phyloP scores from a whole-genome alignment of 73 alveolate species.

The Uronychia binucleata region DNA sequence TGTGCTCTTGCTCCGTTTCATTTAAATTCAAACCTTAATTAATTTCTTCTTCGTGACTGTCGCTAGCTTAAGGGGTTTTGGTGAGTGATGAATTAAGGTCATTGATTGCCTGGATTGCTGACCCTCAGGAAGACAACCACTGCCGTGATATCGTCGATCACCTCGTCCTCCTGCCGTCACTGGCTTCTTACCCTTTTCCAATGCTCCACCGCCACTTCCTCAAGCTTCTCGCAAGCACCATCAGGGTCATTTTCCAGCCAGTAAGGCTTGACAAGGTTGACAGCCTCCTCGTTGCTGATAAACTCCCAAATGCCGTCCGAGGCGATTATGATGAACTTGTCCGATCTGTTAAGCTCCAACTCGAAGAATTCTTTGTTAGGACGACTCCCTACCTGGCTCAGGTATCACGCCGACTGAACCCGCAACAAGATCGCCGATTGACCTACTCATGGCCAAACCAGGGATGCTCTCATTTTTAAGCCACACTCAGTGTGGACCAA shows the following conservation, averaged over 20 bases:
- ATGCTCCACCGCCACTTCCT: conserved; percentile 38
- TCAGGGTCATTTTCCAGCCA: conserved; percentile 60
- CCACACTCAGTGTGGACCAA: conserved; percentile 76
- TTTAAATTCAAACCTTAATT: no score
- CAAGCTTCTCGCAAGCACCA: conserved; percentile 43
- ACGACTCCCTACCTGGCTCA: conserved; percentile 34
- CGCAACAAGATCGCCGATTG: conserved; percentile 65
- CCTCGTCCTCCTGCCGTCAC: conserved; percentile 58
- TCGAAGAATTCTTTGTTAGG: conserved; percentile 26
- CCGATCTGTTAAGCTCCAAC: conserved; percentile 11
- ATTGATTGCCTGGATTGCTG: conserved; percentile 1
- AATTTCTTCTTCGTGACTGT: background rate
- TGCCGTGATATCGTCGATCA: conserved; percentile 60
- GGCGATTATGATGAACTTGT: conserved; percentile 56
- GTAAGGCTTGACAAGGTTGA: conserved; percentile 42
- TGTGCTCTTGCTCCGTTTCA: no score
- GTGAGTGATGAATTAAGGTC: background rate
- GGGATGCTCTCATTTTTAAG: conserved; percentile 59
- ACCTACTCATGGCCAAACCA: conserved; percentile 72
- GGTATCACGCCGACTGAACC: conserved; percentile 54
- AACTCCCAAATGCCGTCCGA: conserved; percentile 69
- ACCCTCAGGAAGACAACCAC: conserved; percentile 45
- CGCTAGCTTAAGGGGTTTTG: background rate
- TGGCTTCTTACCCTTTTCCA: conserved; percentile 33
- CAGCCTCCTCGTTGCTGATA: conserved; percentile 50